phyloP scores from a whole-genome alignment of 805 yeast genomes.

The Candida ipomoeae region DNA sequence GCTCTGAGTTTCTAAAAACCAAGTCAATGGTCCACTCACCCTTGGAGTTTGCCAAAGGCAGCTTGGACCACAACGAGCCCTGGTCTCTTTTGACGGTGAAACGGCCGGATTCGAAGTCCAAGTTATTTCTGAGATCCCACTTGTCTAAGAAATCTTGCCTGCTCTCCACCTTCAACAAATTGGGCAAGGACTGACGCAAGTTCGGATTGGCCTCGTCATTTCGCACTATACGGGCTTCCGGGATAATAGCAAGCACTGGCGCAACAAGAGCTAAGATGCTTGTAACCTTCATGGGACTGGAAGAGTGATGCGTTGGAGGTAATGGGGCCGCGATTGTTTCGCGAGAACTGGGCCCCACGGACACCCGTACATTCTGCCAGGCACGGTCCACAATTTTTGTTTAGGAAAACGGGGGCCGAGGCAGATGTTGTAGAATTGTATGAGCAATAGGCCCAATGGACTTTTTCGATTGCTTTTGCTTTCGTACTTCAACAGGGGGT shows the following conservation, averaged over 20 bases:
- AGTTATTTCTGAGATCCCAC: constrained; percentile 41
- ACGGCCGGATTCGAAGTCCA: constrained; percentile 49
- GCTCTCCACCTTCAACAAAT: constrained; percentile 28
- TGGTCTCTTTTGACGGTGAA: constrained; percentile 31
- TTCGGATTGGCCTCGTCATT: constrained; percentile 5
- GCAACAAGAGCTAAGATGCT: constrained; percentile 2
- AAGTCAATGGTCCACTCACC: constrained; percentile 56
- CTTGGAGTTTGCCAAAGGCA: constrained; percentile 20
- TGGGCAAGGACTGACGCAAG: constrained; percentile 31
- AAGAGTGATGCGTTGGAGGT: neutral
- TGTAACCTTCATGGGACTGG: constrained; percentile 5
- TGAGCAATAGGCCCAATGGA: too few relatives aligned
- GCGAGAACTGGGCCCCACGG: neutral
- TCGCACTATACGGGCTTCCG: constrained; percentile 13
- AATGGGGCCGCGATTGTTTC: neutral
- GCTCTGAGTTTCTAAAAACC: constrained; percentile 59
- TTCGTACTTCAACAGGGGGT: neutral
- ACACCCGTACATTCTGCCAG: neutral
- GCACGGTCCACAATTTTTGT: neutral
- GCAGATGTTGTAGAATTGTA: neutral
- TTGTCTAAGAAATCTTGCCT: constrained; percentile 22
- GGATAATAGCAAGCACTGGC: constrained; percentile 15
- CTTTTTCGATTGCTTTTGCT: too few relatives aligned
- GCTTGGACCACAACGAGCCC: constrained; percentile 47
- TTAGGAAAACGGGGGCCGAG: neutral